Conservation (phyloP, 495 filamentous ascomycete species). For the Pseudoneurospora amorphoporcata region DNA sequence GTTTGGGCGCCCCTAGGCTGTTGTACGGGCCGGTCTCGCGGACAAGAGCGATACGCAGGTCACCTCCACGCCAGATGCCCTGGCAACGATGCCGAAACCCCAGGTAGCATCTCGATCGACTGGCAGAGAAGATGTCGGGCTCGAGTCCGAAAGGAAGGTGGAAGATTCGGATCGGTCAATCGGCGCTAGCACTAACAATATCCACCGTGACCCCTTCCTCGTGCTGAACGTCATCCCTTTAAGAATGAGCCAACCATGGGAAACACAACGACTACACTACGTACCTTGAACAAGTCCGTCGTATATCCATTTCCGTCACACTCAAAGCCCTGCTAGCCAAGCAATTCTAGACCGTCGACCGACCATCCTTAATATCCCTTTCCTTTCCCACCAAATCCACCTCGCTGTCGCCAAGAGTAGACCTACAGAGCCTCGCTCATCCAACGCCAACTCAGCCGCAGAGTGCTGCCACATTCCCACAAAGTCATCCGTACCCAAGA, state of each 20-base stretch:
- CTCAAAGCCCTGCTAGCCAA: neutral
- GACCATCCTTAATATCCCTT: neutral
- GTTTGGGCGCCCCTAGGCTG: neutral
- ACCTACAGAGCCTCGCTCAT: neutral
- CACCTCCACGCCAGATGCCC: neutral
- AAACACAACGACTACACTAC: too few relatives aligned
- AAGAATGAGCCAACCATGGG: neutral
- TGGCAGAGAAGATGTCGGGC: too few relatives aligned
- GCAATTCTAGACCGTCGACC: neutral
- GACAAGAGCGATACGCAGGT: neutral
- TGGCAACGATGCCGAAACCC: neutral
- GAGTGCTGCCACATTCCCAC: neutral
- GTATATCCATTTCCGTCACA: neutral
- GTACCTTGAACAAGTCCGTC: neutral
- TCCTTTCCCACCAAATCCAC: neutral
- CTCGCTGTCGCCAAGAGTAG: neutral
- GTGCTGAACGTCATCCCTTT: neutral
- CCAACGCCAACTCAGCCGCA: neutral
- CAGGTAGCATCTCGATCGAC: neutral
- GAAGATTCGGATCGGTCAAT: neutral
- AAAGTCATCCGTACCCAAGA: neutral
- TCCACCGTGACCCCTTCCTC: neutral
- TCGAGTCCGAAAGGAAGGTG: neutral
- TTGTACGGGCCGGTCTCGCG: neutral
- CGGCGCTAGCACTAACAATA: neutral